Conservation (phyloP, 2,329 filamentous ascomycete genomes). For the Gremmenia infestans region DNA sequence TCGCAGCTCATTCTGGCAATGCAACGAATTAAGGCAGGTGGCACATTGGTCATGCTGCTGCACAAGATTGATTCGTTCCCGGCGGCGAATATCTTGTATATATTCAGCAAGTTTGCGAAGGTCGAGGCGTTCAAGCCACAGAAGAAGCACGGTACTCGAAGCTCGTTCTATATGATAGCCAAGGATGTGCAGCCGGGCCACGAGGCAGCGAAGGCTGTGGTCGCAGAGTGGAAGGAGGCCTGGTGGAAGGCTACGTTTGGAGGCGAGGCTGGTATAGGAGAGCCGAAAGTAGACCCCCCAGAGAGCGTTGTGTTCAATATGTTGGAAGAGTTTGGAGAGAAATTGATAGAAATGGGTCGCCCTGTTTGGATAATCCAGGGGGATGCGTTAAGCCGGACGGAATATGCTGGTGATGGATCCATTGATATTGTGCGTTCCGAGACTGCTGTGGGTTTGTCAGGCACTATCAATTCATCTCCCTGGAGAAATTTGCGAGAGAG, state of each 20-base stretch:
- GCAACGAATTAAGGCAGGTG: conserved; percentile 14
- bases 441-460: background rate
- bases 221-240: conserved; percentile 19
- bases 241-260: conserved; percentile 24
- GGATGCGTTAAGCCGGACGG: conserved; percentile 16
- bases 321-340: conserved; percentile 16
- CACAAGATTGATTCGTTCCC: conserved; percentile 23
- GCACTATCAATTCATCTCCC: background rate
- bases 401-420: conserved; percentile 12
- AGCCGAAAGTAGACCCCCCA: conserved; percentile 1
- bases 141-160: conserved; percentile 16
- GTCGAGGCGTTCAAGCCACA: conserved; percentile 24
- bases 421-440: background rate
- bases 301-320: conserved; percentile 11
- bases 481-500: background rate
- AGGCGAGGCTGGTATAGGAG: conserved; percentile 12
- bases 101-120: conserved; percentile 21
- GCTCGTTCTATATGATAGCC: conserved; percentile 27
- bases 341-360: conserved; percentile 12
- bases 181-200: conserved; percentile 15
- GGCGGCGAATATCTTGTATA: conserved; percentile 16
- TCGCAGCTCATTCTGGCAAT: conserved; percentile 25
- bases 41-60: conserved; percentile 24
- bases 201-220: conserved; percentile 8
- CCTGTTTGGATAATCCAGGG: conserved; percentile 22